These are phyloP conservation scores for Melastoma candidum DNA, from an alignment of 441 rosid species.

Conservation along the genomic window DNA sequence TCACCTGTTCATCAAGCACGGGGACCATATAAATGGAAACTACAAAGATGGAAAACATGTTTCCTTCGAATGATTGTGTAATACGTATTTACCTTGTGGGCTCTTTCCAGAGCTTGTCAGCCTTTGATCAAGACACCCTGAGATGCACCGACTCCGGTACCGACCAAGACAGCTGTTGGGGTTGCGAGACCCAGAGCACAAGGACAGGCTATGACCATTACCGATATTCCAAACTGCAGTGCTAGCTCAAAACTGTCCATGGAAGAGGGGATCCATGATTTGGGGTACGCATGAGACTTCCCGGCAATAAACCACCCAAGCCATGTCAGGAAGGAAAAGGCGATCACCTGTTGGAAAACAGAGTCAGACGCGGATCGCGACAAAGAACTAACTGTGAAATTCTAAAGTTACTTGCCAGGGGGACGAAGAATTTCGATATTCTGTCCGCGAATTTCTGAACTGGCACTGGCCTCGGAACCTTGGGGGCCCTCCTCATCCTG, in stretches of 20 bases:
- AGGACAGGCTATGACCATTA: constrained; percentile 96
- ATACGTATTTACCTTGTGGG: no score
- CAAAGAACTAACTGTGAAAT: background rate
- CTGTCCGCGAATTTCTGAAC: constrained; percentile 93
- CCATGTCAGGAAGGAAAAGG: constrained; percentile 72
- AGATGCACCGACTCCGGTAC: constrained; percentile 95
- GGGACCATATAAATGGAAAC: no score
- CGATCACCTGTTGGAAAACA: constrained; percentile 43
- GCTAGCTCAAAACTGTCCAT: constrained; percentile 92
- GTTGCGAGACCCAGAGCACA: constrained; percentile 95
- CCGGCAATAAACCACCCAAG: constrained; percentile 82
- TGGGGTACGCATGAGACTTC: constrained; percentile 60
- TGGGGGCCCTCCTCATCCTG: constrained; percentile 18
- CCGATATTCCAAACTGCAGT: constrained; percentile 90
- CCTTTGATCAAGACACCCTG: constrained; percentile 91
- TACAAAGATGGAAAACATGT: no score
- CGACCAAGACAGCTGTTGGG: constrained; percentile 99
- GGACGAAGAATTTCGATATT: constrained; percentile 81
- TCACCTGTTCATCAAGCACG: no score
- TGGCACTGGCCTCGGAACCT: constrained; percentile 36
- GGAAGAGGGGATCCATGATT: constrained; percentile 79
- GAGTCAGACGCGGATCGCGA: background rate
- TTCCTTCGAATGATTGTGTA: no score
- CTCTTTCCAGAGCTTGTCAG: constrained; percentile 46
- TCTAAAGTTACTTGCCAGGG: constrained; percentile 34